Conservation (phyloP, 176 grass and related monocot species). For the Carex myosuroides region DNA sequence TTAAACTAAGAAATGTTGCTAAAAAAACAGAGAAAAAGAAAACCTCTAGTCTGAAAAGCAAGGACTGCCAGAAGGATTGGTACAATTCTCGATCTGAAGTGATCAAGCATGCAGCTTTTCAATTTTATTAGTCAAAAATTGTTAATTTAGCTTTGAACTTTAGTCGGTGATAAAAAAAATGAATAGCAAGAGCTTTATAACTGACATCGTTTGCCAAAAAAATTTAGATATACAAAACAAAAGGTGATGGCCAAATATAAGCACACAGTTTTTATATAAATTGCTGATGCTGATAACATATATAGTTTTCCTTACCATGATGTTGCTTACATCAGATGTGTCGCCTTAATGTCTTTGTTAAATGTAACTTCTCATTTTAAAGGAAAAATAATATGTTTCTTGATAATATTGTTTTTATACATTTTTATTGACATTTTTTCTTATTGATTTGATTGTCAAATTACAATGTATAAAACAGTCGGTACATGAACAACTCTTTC, state of each 20-base stretch:
- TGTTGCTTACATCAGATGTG: background rate
- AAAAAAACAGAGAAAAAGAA: no score
- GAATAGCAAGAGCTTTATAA: background rate
- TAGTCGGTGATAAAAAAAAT: background rate
- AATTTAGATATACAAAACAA: background rate
- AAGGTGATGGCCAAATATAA: background rate
- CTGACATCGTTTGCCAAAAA: background rate
- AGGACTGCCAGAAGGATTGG: background rate
- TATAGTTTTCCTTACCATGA: background rate
- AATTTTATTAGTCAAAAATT: background rate
- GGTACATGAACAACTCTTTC: no score
- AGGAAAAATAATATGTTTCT: no score
- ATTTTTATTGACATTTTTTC: no score
- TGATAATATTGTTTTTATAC: no score
- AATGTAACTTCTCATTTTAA: no score
- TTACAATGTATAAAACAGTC: no score
- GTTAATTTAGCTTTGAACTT: background rate
- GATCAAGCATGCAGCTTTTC: background rate
- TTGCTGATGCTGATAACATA: background rate
- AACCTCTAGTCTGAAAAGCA: background rate
- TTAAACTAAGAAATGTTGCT: background rate
- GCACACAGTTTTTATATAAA: background rate
- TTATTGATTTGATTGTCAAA: no score
- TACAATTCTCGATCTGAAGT: background rate
- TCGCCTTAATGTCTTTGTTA: no score